These are phyloP conservation scores for Suillus fuscotomentosus DNA, from an alignment of 768 basidiomycete genomes.

Conservation along the genomic window DNA sequence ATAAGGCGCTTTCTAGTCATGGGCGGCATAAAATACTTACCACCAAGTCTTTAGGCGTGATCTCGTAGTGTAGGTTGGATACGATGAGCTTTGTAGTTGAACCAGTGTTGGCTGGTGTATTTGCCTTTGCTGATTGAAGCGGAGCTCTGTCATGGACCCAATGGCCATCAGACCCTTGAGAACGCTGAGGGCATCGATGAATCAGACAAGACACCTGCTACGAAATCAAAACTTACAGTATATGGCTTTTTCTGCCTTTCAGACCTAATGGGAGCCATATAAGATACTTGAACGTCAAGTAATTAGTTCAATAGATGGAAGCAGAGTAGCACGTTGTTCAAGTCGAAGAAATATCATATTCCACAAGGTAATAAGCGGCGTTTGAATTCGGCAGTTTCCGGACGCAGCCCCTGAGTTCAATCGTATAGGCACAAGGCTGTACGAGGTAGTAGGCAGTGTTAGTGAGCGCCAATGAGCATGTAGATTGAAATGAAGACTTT, in stretches of 20 bases:
- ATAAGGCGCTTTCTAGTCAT: constrained; percentile 7
- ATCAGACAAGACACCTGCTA: constrained; percentile 1
- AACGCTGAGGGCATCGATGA: constrained; percentile 46
- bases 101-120: constrained; percentile 18
- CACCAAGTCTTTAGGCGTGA: constrained; percentile 83
- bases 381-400: constrained; percentile 6
- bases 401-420: neutral
- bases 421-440: neutral
- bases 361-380: constrained; percentile 2
- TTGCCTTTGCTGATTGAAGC: constrained; percentile 30
- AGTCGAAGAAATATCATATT: neutral
- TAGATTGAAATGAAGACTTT: neutral
- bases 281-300: neutral
- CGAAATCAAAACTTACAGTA: constrained; percentile 26
- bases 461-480: neutral
- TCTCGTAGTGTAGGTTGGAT: constrained; percentile 89
- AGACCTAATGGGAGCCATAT: constrained; percentile 25
- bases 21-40: constrained; percentile 45
- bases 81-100: constrained; percentile 66
- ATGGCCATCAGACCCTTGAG: constrained; percentile 56
- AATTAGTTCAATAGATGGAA: neutral
- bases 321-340: neutral
- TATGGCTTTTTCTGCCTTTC: constrained; percentile 44
- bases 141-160: constrained; percentile 81
- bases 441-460: neutral